These are phyloP conservation scores for Mrakiaceae sp. DNA, from an alignment of 1,284 basidiomycete species.

Conservation along the genomic window DNA sequence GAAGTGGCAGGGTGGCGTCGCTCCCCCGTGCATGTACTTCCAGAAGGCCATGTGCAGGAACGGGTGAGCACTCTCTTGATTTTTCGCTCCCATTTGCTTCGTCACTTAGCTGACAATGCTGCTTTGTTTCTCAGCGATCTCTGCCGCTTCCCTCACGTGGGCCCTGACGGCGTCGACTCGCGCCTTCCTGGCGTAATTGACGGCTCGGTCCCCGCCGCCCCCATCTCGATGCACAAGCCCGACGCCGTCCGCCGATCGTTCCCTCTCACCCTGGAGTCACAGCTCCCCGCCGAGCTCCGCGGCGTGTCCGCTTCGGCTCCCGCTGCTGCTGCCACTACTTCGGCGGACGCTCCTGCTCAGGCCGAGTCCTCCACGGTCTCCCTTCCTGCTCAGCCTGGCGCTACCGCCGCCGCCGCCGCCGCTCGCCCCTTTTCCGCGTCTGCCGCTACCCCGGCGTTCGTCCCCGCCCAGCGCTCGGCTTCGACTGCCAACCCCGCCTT, in stretches of 20 bases:
- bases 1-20: conserved; percentile 13
- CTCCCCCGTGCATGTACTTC: conserved; percentile 14
- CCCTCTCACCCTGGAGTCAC: too few relatives aligned
- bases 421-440: neutral
- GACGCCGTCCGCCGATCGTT: neutral
- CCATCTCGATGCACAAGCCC: conserved; percentile 13
- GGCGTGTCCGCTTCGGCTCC: neutral
- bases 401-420: neutral
- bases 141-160: conserved; percentile 16
- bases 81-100: neutral
- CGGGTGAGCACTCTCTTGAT: neutral
- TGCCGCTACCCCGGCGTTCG: conserved; percentile 4
- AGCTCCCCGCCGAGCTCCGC: too few relatives aligned
- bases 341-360: neutral
- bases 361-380: neutral
- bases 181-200: conserved; percentile 16
- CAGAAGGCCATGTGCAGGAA: conserved; percentile 10
- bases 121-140: neutral
- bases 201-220: conserved; percentile 12
- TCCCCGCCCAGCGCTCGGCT: conserved; percentile 1
- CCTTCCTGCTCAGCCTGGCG: neutral
- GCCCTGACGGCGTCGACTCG: conserved; percentile 13
- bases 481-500: neutral
- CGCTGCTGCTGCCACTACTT: neutral
- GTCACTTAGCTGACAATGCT: neutral